A percentile compares a stretch with the other conserved stretches of the same genome.
phyloP scores from a whole-genome alignment of 2,329 filamentous ascomycete species.

The Nemania sp. region DNA sequence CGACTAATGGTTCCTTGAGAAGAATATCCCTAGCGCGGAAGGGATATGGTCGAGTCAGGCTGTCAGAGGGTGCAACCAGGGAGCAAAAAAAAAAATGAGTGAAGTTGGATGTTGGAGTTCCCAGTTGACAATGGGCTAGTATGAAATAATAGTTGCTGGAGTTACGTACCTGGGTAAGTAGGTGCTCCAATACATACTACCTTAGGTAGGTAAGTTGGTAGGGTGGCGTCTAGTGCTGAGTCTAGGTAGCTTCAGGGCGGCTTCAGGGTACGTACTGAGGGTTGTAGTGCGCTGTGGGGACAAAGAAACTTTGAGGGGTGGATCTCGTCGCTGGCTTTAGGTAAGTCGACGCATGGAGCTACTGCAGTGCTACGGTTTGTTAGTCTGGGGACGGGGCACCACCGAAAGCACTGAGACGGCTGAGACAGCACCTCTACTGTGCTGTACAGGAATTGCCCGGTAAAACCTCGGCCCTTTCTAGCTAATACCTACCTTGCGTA shows the following conservation, averaged over 20 bases:
- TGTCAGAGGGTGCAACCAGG: conserved; percentile 9
- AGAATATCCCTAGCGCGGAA: conserved; percentile 1
- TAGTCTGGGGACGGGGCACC: conserved; percentile 13
- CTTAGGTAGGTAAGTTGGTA: neutral
- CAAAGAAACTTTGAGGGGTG: conserved; percentile 21
- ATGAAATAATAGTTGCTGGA: neutral
- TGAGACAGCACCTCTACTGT: neutral
- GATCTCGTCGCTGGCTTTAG: conserved; percentile 5
- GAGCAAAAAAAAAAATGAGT: neutral
- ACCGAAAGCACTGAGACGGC: conserved; percentile 3
- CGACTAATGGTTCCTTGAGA: conserved; percentile 4
- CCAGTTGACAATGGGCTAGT: neutral
- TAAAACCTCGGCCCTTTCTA: conserved; percentile 23
- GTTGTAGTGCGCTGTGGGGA: conserved; percentile 9
- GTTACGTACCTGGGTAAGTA: neutral
- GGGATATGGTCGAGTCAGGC: neutral
- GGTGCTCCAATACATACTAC: too few species aligned
- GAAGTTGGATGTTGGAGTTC: neutral
- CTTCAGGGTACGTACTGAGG: neutral
- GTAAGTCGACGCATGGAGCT: conserved; percentile 23
- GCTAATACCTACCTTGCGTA: neutral
- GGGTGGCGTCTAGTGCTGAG: neutral
- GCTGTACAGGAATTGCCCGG: neutral
- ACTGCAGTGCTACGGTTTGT: conserved; percentile 27
- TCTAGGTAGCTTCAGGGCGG: neutral